Base-by-base conservation (phyloP, 2,329 filamentous ascomycete genomes). In the Alternaria brassicae region DNA sequence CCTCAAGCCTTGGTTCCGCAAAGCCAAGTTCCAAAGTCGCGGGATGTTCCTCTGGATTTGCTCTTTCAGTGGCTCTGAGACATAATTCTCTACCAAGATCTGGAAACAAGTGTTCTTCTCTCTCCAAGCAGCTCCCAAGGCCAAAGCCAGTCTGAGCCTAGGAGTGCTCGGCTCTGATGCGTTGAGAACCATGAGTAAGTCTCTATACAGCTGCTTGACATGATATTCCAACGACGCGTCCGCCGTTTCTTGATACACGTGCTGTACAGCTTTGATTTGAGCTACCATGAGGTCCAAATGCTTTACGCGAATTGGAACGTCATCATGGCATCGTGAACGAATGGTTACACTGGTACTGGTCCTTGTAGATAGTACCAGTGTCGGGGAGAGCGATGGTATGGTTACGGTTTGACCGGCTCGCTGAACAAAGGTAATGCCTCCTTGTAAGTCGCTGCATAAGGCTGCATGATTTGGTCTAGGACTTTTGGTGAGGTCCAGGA, bases 381-480 rank as follows among this genome's bases (percentile, higher is more conserved):
- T 53, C 9, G 47, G 48, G n/a, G 39, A 57, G 23, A 44, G 39
- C 21, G 45, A 40, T 8, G 28, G 54, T 44, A 57, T 41, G 8
- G 15, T 39, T 3, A 47, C 45, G 12, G 42, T 23, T 15, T 57
- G 39, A 6, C 54, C 47, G 1, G 48, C 30, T 12, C 28, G 37
- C 19, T 52, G 54, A 12, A 53, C 23, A 2, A 57, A 23, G 21
- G 42, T 23, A 3, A 48, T 39, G 2, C 52, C 52, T 6, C 17
- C 34, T 25, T 48, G 23, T n/a, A 44, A 27, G 7, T n/a, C 2
- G 4, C 17, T 12, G 42, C 42, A 48, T n/a, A 32, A 12, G 4
- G 0, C 15, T 12, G 8, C 15, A 21, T 15, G 19, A 12, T 34
- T 7, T 39, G 30, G 17, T 12, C 10, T 6, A 15, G 7, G 2